Base-by-base conservation (phyloP, 108 stramenopile species). In the Mediolabrus comicus region DNA sequence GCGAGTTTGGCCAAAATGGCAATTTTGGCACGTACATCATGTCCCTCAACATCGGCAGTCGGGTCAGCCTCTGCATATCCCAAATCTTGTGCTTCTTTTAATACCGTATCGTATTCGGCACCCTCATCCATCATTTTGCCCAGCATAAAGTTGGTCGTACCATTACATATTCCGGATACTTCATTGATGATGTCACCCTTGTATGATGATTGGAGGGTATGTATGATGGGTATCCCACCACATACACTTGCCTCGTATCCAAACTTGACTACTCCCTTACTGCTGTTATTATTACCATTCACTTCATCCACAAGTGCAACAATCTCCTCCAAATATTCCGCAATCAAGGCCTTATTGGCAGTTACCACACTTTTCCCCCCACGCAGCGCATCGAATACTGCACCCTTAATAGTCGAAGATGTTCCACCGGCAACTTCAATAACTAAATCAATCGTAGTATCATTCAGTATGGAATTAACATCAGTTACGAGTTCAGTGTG, bases 11-110 rank as follows among this genome's bases (percentile, higher is more conserved):
- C 95, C 55, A 95, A 65, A 29, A 97, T 80, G 26, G 88, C 84
- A 54, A 96, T 94, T 78, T 97, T 97, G 38, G 93, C 92, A 27
- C 94, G 88, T 8, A 95, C 95, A 74, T 96, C 95, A 70, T 92
- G 79, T 7, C 96, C 96, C 71, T 95, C 95, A 5, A 97, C 90
- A 67, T 96, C 95, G 12, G 89, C 92, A 7, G 88, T 81, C 0
- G 90, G 88, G 67, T 95, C 93, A 3, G 83, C 86, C 72, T 92
- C 89, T 9, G 90, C 87, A 65, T 65, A 95, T 12, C 90, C 90
- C 57, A 95, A 72, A 33, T 87, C 87, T 65, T 89, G 88, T 28
- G 92, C 87, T 77, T 94, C 92, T 49, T 70, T 77, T 30, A 92
- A 67, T 0, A 84, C 90, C 10, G 71, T 76, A 49, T 84, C 84